These are phyloP conservation scores for Trametes cinnabarina DNA, from an alignment of 768 basidiomycete species.

Conservation along the genomic window DNA sequence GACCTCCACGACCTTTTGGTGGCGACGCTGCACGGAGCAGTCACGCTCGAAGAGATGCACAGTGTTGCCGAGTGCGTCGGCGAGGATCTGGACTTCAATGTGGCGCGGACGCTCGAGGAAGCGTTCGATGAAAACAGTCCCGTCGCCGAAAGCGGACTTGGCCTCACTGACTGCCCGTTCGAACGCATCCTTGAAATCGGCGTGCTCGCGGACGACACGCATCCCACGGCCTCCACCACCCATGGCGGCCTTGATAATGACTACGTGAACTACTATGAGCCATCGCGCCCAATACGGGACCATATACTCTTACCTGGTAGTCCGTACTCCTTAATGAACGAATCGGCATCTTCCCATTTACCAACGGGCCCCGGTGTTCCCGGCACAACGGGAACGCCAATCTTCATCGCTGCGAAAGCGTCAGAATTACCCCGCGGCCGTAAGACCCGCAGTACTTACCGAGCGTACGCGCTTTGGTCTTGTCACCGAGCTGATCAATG, in stretches of 20 bases:
- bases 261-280: conserved; percentile 36
- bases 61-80: conserved; percentile 88
- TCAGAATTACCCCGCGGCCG: conserved; percentile 6
- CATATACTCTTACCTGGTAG: conserved; percentile 66
- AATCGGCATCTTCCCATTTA: conserved; percentile 71
- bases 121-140: conserved; percentile 98
- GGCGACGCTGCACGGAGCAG: conserved; percentile 95
- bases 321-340: conserved; percentile 93
- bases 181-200: conserved; percentile 86
- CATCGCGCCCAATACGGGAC: neutral
- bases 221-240: conserved; percentile 98
- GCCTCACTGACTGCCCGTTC: conserved; percentile 93
- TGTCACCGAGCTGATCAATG: conserved; percentile 97
- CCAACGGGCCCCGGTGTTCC: conserved; percentile 95
- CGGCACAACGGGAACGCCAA: conserved; percentile 94
- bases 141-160: conserved; percentile 95
- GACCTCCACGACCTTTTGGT: conserved; percentile 99
- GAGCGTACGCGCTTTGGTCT: conserved; percentile 93
- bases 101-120: conserved; percentile 96
- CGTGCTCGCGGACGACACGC: conserved; percentile 95
- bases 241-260: conserved; percentile 99
- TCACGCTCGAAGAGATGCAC: conserved; percentile 99
- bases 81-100: conserved; percentile 95
- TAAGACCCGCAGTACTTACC: conserved; percentile 44
- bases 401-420: conserved; percentile 65